phyloP scores from a whole-genome alignment of 2,329 filamentous ascomycete genomes.

The Incumbomyces delicatus region DNA sequence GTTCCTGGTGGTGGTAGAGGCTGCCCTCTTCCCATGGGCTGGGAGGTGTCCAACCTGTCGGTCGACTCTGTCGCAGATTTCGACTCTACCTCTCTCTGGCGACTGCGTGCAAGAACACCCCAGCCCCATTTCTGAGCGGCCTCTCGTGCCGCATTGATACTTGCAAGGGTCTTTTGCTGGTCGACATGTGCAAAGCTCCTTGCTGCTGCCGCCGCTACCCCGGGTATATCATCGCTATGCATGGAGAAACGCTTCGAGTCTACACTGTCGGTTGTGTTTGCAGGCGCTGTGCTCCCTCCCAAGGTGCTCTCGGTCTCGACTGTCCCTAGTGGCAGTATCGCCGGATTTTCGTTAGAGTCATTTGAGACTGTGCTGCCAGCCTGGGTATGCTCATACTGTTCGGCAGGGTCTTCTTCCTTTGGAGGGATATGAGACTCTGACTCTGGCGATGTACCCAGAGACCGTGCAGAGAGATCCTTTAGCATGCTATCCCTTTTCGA shows the following conservation, averaged over 20 bases:
- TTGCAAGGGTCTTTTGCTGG: constrained; percentile 31
- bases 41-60: constrained; percentile 31
- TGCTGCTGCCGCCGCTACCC: constrained; percentile 16
- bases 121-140: constrained; percentile 52
- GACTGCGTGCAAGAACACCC: constrained; percentile 37
- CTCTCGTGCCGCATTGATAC: constrained; percentile 42
- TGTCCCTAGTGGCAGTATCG: constrained; percentile 22
- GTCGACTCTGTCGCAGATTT: constrained; percentile 20
- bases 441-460: constrained; percentile 41
- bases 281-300: constrained; percentile 5
- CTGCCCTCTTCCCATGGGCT: constrained; percentile 70
- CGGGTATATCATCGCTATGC: constrained; percentile 8
- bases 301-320: constrained; percentile 5
- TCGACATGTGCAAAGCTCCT: constrained; percentile 16
- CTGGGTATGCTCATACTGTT: constrained; percentile 29
- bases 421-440: constrained; percentile 32
- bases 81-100: constrained; percentile 19
- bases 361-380: constrained; percentile 42
- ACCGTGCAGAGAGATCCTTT: constrained; percentile 55
- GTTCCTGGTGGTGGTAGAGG: constrained; percentile 72
- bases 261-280: constrained; percentile 2
- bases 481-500: constrained; percentile 53
- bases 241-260: constrained; percentile 9
- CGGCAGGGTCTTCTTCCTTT: constrained; percentile 20
- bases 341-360: constrained; percentile 31